Conservation (phyloP, 148 eudicot species). For the Euryodendron excelsum region DNA sequence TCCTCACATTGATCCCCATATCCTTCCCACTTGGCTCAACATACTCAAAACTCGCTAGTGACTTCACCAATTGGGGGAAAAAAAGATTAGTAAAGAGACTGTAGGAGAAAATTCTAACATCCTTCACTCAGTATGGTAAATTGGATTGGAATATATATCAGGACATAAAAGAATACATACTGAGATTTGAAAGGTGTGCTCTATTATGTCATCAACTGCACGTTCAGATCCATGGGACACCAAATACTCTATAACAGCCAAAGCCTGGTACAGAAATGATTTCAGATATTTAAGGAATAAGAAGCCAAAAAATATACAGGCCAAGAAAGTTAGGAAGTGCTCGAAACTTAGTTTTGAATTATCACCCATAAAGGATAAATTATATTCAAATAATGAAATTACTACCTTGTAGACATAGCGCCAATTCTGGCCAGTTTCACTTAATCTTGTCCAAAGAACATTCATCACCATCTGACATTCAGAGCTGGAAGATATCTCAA, state of each 20-base stretch:
- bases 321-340: not conserved
- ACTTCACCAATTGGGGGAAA: slow-evolving; percentile 39
- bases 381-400: not conserved
- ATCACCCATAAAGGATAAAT: not conserved
- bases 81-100: not conserved
- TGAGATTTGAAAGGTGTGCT: slow-evolving; percentile 93
- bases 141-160: not conserved
- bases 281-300: slow-evolving; percentile 1
- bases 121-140: not conserved
- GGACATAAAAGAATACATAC: slow-evolving; percentile 36
- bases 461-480: slow-evolving; percentile 97
- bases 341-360: not conserved
- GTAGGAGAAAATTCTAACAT: not conserved
- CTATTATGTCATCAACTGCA: slow-evolving; percentile 95
- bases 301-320: not conserved
- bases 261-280: slow-evolving; percentile 47
- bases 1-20: slow-evolving; percentile 89
- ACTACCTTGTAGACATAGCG: slow-evolving; percentile 88
- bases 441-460: slow-evolving; percentile 93
- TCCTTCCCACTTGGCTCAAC: slow-evolving; percentile 94
- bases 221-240: slow-evolving; percentile 95
- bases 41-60: slow-evolving; percentile 78
- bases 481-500: slow-evolving; percentile 49
- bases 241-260: slow-evolving; percentile 95
- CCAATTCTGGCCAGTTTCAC: slow-evolving; percentile 87